These are phyloP conservation scores for Microascus cirrosus DNA, from an alignment of 2,329 filamentous ascomycete genomes.

Conservation along the genomic window DNA sequence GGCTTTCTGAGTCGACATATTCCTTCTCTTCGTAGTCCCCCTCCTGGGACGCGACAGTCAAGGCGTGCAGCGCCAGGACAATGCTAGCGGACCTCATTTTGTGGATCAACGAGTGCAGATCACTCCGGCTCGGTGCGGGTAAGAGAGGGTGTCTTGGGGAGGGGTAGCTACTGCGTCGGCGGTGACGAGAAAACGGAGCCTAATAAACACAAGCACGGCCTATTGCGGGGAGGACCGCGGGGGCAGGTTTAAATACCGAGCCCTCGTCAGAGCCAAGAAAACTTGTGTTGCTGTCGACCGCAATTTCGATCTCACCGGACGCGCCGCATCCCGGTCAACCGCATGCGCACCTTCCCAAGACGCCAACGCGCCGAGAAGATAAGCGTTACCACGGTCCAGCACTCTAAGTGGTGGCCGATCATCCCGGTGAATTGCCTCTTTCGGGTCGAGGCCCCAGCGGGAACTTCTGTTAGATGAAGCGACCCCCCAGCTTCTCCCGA, in stretches of 20 bases:
- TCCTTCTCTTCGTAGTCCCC: slow-evolving; percentile 16
- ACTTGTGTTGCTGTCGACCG: neutral
- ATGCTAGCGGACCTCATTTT: slow-evolving; percentile 15
- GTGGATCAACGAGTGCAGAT: neutral
- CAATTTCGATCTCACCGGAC: neutral
- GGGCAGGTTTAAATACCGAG: neutral
- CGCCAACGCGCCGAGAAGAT: neutral
- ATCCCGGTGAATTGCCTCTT: neutral
- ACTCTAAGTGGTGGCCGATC: neutral
- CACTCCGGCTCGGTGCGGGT: neutral
- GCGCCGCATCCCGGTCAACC: neutral
- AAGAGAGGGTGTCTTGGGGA: neutral
- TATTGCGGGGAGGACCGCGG: neutral
- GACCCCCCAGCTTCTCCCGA: neutral
- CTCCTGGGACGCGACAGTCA: slow-evolving; percentile 4
- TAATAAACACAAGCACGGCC: neutral
- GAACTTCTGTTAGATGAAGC: neutral
- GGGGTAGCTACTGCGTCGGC: neutral
- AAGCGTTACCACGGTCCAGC: neutral
- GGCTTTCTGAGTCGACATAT: slow-evolving; percentile 23
- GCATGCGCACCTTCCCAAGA: neutral
- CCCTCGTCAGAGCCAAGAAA: neutral
- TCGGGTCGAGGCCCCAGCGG: neutral
- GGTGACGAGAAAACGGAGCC: neutral
- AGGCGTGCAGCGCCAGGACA: slow-evolving; percentile 13